These are phyloP conservation scores for Arabidopsis suecica DNA, from an alignment of 345 rosid species.

Conservation along the genomic window DNA sequence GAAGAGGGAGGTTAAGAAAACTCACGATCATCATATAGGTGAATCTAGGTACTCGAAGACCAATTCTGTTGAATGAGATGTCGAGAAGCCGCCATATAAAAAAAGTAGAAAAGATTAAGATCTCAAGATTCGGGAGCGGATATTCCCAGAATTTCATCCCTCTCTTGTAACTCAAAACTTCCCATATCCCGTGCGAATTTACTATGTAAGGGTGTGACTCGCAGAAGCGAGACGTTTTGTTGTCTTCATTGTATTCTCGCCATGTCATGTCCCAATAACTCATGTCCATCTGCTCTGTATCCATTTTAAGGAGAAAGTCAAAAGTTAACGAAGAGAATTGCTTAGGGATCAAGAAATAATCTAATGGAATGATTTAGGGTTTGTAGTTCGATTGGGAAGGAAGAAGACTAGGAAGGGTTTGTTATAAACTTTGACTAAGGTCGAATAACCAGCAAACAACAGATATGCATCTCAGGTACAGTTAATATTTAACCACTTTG, in stretches of 20 bases:
- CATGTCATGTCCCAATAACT: slow-evolving; percentile 33
- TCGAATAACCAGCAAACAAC: slow-evolving; percentile 26
- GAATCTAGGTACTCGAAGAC: slow-evolving; percentile 39
- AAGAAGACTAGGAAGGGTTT: slow-evolving; percentile 11
- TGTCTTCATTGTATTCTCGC: slow-evolving; percentile 30
- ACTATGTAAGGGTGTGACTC: slow-evolving; percentile 33
- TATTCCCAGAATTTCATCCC: slow-evolving; percentile 46
- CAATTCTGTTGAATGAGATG: slow-evolving; percentile 24
- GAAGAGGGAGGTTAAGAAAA: background rate
- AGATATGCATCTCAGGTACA: slow-evolving; percentile 13
- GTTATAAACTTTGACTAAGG: slow-evolving; percentile 17
- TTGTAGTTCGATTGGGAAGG: background rate
- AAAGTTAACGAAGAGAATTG: slow-evolving; percentile 4
- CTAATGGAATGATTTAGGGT: slow-evolving; percentile 12
- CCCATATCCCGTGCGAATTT: slow-evolving; percentile 46
- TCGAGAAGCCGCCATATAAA: slow-evolving; percentile 39
- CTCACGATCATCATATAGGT: slow-evolving; percentile 44
- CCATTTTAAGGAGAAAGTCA: slow-evolving; percentile 7
- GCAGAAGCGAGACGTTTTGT: slow-evolving; percentile 26
- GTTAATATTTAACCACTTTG: background rate
- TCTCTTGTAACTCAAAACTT: slow-evolving; percentile 1
- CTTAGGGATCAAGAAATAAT: slow-evolving; percentile 6
- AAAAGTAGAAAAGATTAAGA: slow-evolving; percentile 32
- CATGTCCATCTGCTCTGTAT: background rate
- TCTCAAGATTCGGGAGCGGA: slow-evolving; percentile 43